Base-by-base conservation (phyloP, 495 filamentous ascomycete genomes). In the Penicillium paxilli region DNA sequence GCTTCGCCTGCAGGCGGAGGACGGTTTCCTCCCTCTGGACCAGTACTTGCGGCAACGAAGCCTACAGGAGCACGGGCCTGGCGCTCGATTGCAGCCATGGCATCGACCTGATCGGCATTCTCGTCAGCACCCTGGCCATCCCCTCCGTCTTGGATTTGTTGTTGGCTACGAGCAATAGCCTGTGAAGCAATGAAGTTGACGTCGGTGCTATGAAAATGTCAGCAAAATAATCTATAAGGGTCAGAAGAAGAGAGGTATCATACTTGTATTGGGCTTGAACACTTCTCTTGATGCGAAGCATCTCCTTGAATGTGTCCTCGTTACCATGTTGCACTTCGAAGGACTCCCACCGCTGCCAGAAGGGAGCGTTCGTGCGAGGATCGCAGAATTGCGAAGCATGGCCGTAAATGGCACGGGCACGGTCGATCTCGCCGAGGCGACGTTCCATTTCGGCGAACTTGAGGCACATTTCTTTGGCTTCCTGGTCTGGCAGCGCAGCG, bases 381-480 rank as follows among this genome's bases (percentile, higher is more conserved):
- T 99, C 94, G 71, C 91, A 95, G 76, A 97, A 99, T 65, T 99
- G 94, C 12, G 90, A 95, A 16, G 89, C 94, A 65, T 99, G 94
- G 9, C 91, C 94, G 62, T 93, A 99, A 54, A 99, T 96, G 6
- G 91, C 91, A 60, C 94, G 80, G 6, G 94, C 93, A 37, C 95
- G 86, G 68, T 99, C 94, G 65, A 99, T 96, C 70, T 99, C 94
- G 49, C 94, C 94, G 0, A 99, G 84, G 17, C 94, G 71, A 60
- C 95, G 83, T 79, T 99, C 94, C 95, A 98, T 98, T 67, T 99
- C 94, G 8, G 94, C 95, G 57, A 97, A 99, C 67, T 97, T 98
- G 64, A 98, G 84, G 72, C 95, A 98, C 95, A 98, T 99, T 59
- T 95, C 90, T 63, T 89, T 87, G 5, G 94, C 94, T 74, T 98